Conservation (phyloP, 2,329 filamentous ascomycete species). For the Neofusicoccum umdonicola region DNA sequence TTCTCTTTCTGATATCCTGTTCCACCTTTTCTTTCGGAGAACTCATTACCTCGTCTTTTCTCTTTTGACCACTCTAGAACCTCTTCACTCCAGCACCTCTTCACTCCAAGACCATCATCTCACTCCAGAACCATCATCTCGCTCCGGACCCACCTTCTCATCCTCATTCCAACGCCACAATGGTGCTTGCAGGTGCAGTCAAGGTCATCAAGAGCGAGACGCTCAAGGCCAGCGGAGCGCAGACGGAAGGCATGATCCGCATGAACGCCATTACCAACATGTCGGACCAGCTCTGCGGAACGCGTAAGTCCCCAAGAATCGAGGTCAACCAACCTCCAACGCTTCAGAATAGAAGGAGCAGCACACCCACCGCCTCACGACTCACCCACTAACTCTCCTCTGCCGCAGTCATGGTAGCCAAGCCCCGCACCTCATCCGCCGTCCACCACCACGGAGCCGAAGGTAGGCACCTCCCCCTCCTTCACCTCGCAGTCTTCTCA, state of each 20-base stretch:
- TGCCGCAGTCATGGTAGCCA: conserved; percentile 59
- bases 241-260: conserved; percentile 50
- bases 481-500: background rate
- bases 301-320: conserved; percentile 46
- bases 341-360: background rate
- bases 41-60: background rate
- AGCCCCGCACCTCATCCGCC: conserved; percentile 59
- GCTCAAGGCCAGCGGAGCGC: conserved; percentile 37
- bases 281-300: conserved; percentile 65
- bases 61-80: too few relatives aligned
- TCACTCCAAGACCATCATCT: too few relatives aligned
- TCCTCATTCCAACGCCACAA: background rate
- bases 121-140: too few relatives aligned
- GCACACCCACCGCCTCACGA: too few relatives aligned
- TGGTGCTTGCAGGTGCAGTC: conserved; percentile 17
- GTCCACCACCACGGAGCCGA: conserved; percentile 70
- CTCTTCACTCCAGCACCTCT: too few relatives aligned
- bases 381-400: background rate
- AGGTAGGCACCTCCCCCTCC: conserved; percentile 42
- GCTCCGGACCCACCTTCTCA: too few relatives aligned
- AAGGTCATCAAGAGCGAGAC: background rate
- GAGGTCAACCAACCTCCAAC: background rate
- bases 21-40: background rate
- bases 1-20: background rate
- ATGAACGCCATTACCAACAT: conserved; percentile 61